Evolutionary conservation across 352 stramenopile species (phyloP), one percentile per base, ranked within the genome.

Genomic region (Elongisporangium prolatum): DNA sequence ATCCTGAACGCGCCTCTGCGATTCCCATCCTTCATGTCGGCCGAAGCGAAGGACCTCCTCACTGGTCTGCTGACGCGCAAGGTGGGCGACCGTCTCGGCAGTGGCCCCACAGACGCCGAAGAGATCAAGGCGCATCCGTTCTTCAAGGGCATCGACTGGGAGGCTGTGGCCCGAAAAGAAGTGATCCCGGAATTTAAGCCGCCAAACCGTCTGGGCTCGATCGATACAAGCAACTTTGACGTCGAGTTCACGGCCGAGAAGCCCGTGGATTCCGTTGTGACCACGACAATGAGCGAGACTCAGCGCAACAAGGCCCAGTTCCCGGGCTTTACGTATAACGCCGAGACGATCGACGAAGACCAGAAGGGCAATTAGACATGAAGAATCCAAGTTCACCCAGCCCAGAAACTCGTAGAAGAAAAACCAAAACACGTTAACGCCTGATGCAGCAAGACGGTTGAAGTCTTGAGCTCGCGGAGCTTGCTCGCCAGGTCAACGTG

Each of bases 161-260:
- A 97, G 56, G 79, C 78, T 22, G 81, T 98, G 21, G 74, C 93
- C 55, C 74, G 75, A 49, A 95, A 97, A 67, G 81, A 96, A 66
- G 73, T 97, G 49, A 72, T 86, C 54, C 90, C 93, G 0, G 89
- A 97, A 67, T 98, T 97, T 69, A 96, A 96, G 72, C 88, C 91
- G 50, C 89, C 88, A 44, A 91, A 92, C 72, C 77, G 80, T 50
- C 75, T 94, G 62, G 86, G 86, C 40, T 93, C 83, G 53, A 91
- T 96, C 63, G 93, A 98, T 74, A 97, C 91, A 56, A 93, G 86
- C 74, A 98, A 98, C 72, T 97, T 98, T 62, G 84, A 97, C 66
- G 77, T 97, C 49, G 91, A 98, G 60, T 98, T 98, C 62, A 98
- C 93, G 56, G 76, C 68, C 49, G 90, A 97, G 63, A 93, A 93